Evolutionary conservation across 148 eudicot species (phyloP).

Genomic region (Chenopodium quinoa): DNA sequence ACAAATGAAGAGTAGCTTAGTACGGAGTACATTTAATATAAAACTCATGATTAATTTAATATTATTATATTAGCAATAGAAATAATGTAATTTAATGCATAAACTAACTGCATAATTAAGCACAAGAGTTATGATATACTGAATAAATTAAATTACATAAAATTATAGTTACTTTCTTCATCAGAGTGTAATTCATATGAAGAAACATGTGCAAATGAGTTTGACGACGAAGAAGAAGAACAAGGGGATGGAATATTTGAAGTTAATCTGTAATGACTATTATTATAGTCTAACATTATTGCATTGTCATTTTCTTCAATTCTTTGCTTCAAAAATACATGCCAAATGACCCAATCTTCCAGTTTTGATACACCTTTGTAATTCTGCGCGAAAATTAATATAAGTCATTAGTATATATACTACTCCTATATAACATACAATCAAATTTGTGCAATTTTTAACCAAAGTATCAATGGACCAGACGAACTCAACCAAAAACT

Average conservation of each 20-base stretch:
- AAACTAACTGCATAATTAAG: not conserved
- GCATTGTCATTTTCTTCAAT: constrained; percentile 15
- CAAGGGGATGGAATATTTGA: constrained; percentile 8
- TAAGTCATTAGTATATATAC: not conserved
- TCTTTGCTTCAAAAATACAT: constrained; percentile 41
- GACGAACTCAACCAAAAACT: no score
- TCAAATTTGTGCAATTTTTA: not conserved
- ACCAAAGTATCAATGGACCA: no score
- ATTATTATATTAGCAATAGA: not conserved
- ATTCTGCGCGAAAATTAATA: constrained; percentile 22
- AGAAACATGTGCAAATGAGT: constrained; percentile 35
- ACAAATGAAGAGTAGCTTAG: not conserved
- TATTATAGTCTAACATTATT: not conserved
- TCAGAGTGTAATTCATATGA: constrained; percentile 22
- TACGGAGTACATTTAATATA: not conserved
- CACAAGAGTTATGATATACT: not conserved
- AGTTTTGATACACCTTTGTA: constrained; percentile 12
- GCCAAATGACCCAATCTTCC: constrained; percentile 56
- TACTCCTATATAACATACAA: not conserved
- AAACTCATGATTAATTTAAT: not conserved
- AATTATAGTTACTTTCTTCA: constrained; percentile 22
- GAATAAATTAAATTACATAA: not conserved
- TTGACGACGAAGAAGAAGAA: constrained; percentile 42
- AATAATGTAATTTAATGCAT: not conserved
- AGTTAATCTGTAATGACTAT: not conserved